Conservation (phyloP, 176 grass and related monocot genomes). For the Avena sativa region DNA sequence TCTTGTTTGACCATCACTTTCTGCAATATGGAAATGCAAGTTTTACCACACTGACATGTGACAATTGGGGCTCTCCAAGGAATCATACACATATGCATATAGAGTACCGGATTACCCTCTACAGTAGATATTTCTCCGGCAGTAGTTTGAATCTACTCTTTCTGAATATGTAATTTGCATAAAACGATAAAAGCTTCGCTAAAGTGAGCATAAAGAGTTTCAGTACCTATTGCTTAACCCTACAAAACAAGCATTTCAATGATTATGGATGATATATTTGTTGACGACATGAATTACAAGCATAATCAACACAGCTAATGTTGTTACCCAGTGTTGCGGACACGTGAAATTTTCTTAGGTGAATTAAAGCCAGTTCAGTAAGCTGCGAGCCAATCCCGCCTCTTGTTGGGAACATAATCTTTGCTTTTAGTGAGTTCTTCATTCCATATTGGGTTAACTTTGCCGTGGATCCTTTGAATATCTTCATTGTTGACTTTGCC, state of each 20-base stretch:
- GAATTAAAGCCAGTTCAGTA: conserved; percentile 95
- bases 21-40: no score
- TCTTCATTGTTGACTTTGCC: conserved; percentile 70
- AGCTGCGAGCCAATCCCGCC: conserved; percentile 88
- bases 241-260: conserved; percentile 32
- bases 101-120: no score
- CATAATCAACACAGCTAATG: conserved; percentile 3
- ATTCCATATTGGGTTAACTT: conserved; percentile 81
- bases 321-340: conserved; percentile 88
- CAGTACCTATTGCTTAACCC: conserved; percentile 88
- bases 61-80: no score
- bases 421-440: conserved; percentile 89
- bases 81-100: no score
- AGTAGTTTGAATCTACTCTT: no score
- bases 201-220: conserved; percentile 40
- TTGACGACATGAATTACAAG: conserved; percentile 36
- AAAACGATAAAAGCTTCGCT: no score
- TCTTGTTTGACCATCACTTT: no score
- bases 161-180: no score
- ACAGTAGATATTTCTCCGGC: no score
- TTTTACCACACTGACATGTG: no score
- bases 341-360: conserved; percentile 89
- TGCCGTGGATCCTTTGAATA: conserved; percentile 70
- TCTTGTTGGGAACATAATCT: conserved; percentile 83
- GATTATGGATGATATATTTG: conserved; percentile 23